Conservation (phyloP, 23 red algal genomes). For the Gracilaria caudata region DNA sequence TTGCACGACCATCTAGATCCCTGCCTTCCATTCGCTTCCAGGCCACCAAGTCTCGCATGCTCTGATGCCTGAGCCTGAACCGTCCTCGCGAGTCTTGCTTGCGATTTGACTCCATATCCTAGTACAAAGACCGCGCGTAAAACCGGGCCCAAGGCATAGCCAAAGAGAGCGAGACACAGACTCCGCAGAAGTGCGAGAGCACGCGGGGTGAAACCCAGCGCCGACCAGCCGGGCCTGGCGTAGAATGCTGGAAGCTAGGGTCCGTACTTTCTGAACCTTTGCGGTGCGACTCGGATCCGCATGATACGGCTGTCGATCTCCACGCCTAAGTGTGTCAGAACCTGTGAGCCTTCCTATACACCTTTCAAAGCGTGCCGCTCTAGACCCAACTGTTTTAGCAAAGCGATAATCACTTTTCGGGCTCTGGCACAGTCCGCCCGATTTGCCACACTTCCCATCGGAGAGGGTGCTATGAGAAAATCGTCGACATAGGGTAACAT, state of each 20-base stretch:
- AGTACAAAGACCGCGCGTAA: conserved; percentile 36
- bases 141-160: conserved; percentile 44
- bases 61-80: conserved; percentile 18
- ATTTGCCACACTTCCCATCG: neutral
- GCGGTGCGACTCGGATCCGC: neutral
- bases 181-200: conserved; percentile 20
- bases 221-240: neutral
- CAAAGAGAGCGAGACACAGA: conserved; percentile 31
- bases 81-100: neutral
- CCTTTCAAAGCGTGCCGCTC: neutral
- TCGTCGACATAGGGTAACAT: too few species aligned
- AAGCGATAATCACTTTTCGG: neutral
- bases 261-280: neutral
- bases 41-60: conserved; percentile 13
- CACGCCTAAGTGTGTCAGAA: neutral
- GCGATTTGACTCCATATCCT: neutral
- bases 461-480: conserved; percentile 15
- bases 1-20: conserved; percentile 25
- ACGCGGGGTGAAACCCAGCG: neutral
- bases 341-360: neutral
- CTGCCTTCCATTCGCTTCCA: neutral
- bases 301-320: neutral
- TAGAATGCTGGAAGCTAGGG: neutral
- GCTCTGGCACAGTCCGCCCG: neutral
- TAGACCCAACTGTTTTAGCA: neutral